Conservation (phyloP, 176 grass and related monocot species). For the Oryza longistaminata region DNA sequence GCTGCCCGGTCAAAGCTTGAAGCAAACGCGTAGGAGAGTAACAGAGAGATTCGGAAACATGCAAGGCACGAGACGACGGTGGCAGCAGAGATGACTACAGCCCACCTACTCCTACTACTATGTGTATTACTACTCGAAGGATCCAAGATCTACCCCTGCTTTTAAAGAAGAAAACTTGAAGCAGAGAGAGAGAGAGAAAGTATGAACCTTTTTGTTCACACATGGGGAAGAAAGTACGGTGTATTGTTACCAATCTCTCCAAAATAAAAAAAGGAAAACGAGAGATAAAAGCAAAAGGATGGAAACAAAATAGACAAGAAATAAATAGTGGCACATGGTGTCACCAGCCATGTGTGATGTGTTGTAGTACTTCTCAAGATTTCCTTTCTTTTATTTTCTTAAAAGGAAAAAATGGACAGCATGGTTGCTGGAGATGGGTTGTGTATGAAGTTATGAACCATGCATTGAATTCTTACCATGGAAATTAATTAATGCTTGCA, state of each 20-base stretch:
- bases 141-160: conserved; percentile 50
- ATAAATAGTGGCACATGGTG: conserved; percentile 39
- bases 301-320: conserved; percentile 17
- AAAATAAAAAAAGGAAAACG: neutral
- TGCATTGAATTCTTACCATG: conserved; percentile 29
- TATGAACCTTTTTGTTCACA: conserved; percentile 43
- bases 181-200: neutral
- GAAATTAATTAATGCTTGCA: neutral
- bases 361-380: conserved; percentile 8
- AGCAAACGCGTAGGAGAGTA: conserved; percentile 35
- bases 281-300: neutral
- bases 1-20: conserved; percentile 41
- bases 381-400: neutral
- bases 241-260: neutral
- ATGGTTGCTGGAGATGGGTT: conserved; percentile 20
- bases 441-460: neutral
- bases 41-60: conserved; percentile 35
- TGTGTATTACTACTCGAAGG: conserved; percentile 36
- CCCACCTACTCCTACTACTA: conserved; percentile 40
- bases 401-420: neutral
- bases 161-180: neutral
- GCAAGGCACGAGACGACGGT: conserved; percentile 30
- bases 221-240: conserved; percentile 27
- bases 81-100: neutral
- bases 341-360: neutral